Evolutionary conservation across 495 filamentous ascomycete species (phyloP).

Genomic region (Immersiella caudata): DNA sequence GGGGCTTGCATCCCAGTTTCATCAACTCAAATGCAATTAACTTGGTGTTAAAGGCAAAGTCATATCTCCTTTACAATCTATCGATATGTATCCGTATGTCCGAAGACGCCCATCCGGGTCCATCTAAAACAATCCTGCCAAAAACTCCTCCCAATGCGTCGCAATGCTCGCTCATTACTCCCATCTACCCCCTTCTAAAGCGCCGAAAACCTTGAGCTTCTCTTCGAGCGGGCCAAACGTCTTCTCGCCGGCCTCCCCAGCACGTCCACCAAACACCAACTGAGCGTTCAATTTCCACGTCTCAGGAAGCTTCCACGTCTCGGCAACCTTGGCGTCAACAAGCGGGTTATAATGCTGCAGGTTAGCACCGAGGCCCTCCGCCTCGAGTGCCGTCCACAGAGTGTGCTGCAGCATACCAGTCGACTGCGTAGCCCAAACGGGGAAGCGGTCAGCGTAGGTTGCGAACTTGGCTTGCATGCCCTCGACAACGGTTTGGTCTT

Average conservation of each 20-base stretch:
- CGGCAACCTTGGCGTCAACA: slow-evolving; percentile 58
- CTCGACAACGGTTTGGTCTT: slow-evolving; percentile 56
- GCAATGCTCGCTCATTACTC: neutral
- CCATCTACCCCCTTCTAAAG: slow-evolving; percentile 29
- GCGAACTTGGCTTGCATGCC: slow-evolving; percentile 57
- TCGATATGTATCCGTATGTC: neutral
- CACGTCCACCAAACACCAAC: slow-evolving; percentile 63
- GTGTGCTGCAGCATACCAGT: slow-evolving; percentile 69
- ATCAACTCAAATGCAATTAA: no score
- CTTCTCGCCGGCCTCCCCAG: slow-evolving; percentile 56
- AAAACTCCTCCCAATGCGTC: slow-evolving; percentile 16
- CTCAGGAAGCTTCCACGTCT: slow-evolving; percentile 59
- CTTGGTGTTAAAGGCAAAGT: no score
- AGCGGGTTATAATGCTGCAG: slow-evolving; percentile 77
- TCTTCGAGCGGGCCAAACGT: slow-evolving; percentile 57
- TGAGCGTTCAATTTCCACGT: slow-evolving; percentile 65
- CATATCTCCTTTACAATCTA: neutral
- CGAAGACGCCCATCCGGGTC: slow-evolving; percentile 1
- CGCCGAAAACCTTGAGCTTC: slow-evolving; percentile 52
- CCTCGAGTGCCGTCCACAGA: slow-evolving; percentile 67
- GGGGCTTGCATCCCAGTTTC: no score
- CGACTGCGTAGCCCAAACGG: slow-evolving; percentile 62
- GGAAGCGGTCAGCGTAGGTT: slow-evolving; percentile 62
- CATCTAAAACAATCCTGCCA: neutral
- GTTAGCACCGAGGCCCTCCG: slow-evolving; percentile 71